phyloP scores from a whole-genome alignment of 371 early-diverging fungal genomes.

The Entomophthora muscae region DNA sequence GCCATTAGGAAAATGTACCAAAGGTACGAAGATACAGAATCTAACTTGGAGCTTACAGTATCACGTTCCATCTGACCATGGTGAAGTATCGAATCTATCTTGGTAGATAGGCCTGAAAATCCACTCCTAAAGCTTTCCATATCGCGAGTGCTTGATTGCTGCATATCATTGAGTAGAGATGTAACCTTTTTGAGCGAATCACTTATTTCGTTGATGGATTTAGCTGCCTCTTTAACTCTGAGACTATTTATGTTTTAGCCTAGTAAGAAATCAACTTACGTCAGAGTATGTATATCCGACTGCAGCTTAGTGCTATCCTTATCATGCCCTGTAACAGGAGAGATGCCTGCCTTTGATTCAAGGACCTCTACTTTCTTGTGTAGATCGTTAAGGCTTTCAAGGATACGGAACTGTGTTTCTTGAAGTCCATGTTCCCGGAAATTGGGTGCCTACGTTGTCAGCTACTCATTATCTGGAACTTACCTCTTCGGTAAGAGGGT shows the following conservation, averaged over 20 bases:
- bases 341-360: conserved; percentile 4
- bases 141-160: not conserved
- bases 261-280: no score
- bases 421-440: conserved; percentile 2
- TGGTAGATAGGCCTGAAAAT: not conserved
- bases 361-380: conserved; percentile 34
- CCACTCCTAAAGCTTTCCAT: not conserved
- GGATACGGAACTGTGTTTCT: conserved; percentile 45
- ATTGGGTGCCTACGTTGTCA: not conserved
- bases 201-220: not conserved
- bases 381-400: conserved; percentile 38
- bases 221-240: not conserved
- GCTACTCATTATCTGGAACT: not conserved
- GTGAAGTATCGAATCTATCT: not conserved
- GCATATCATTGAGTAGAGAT: not conserved
- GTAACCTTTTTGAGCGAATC: not conserved
- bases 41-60: not conserved
- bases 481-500: not conserved
- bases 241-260: no score
- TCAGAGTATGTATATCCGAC: not conserved
- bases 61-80: not conserved
- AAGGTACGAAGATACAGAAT: not conserved
- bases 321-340: not conserved
- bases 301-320: not conserved
- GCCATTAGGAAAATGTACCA: not conserved